Conservation (phyloP, 1,284 basidiomycete genomes). For the Melampsora americana region DNA sequence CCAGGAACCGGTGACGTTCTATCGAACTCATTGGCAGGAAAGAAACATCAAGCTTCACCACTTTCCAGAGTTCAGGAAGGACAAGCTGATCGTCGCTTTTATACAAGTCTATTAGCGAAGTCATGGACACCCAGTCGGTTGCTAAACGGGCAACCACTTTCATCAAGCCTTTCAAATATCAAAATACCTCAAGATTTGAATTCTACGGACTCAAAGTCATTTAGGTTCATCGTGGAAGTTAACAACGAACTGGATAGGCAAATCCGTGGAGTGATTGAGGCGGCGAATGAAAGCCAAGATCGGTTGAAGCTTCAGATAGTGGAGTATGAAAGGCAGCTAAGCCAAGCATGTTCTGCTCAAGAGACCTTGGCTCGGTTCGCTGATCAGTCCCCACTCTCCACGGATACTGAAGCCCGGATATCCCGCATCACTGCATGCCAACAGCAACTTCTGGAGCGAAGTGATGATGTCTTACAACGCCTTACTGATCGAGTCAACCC, state of each 20-base stretch:
- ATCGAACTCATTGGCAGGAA: neutral
- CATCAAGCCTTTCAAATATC: neutral
- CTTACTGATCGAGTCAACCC: constrained; percentile 65
- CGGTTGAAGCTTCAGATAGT: constrained; percentile 69
- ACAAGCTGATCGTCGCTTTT: neutral
- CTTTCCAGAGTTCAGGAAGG: no score
- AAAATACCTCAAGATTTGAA: neutral
- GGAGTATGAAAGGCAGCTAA: constrained; percentile 68
- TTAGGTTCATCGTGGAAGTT: constrained; percentile 7
- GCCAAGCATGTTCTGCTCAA: neutral
- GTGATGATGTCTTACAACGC: constrained; percentile 70
- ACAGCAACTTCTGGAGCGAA: constrained; percentile 62
- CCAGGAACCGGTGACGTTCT: neutral
- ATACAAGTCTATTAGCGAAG: neutral
- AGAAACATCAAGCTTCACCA: no score
- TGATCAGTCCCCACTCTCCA: constrained; percentile 2
- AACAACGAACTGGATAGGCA: constrained; percentile 2
- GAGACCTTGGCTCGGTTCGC: constrained; percentile 20
- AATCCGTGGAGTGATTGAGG: constrained; percentile 49
- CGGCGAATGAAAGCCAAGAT: constrained; percentile 58
- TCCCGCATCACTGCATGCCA: constrained; percentile 63
- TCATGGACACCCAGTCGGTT: neutral
- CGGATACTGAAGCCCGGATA: constrained; percentile 44
- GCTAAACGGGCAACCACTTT: neutral
- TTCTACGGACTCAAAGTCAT: neutral